Base-by-base conservation (phyloP, 1,139 yeast genomes). In the Blastobotrys proliferans region DNA sequence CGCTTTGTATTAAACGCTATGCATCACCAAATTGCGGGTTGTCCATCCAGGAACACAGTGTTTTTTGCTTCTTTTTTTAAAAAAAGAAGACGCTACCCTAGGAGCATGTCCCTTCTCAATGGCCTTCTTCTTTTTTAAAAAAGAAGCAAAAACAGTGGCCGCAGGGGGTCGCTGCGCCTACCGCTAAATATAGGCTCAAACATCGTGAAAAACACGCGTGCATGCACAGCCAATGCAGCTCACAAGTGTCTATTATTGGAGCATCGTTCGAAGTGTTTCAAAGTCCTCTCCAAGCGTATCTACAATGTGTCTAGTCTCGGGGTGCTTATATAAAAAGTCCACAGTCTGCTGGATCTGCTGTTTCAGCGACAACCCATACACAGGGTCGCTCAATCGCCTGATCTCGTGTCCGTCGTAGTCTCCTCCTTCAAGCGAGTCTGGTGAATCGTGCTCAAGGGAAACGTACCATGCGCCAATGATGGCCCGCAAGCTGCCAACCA, bases 391-490 rank as follows among this genome's bases (percentile, higher is more conserved):
- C 4, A 18, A 26, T 9, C 30, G 26, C 26, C 21, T 38, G 14
- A 37, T 37, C 20, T 18, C 16, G 17, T 38, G 37, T 13, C 13
- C 25, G 11, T 13, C 17, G 16, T 22, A 18, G 8, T 20, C 20
- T 8, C 24, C 24, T 20, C 17, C 34, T n/a, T 28, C 33, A 33
- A 21, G 13, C 20, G 10, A 10, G 21, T 30, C 41, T 11, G 16
- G 14, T 6, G 25, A 11, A 10, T 18, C 6, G 24, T 22, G n/a
- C 8, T 20, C 10, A 18, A 29, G 28, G 11, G 39, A 38, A 14
- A 28, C 28, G 24, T 32, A 33, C 40, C 44, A 40, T 9, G 40
- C 34, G 14, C 46, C 43, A 11, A 44, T 24, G 9, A 44, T 11
- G 14, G 38, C 29, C 14, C 35, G 27, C n/a, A 44, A 13, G 13